Evolutionary conservation across 75 land plant genomes (phyloP).

Genomic region (Ceratopteris richardii): DNA sequence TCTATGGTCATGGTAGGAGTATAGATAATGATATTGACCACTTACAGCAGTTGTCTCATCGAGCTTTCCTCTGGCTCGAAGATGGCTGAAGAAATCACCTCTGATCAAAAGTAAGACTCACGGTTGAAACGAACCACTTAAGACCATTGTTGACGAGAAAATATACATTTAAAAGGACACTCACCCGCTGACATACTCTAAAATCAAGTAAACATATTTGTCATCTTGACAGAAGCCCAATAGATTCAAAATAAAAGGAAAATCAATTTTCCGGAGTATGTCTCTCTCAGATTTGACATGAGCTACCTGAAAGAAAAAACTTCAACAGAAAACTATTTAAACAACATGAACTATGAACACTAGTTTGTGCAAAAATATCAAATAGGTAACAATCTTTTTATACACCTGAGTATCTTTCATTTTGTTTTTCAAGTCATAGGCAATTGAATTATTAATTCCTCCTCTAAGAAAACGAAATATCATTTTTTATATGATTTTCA

Average conservation of each 20-base stretch:
- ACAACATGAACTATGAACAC: too few relatives aligned
- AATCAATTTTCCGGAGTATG: slow-evolving; percentile 26
- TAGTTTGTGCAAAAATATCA: too few relatives aligned
- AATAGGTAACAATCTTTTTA: too few relatives aligned
- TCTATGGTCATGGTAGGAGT: neutral
- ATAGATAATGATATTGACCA: neutral
- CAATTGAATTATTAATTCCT: too few relatives aligned
- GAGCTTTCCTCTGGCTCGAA: neutral
- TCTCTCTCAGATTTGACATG: slow-evolving; percentile 38
- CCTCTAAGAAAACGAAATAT: too few relatives aligned
- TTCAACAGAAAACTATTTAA: neutral
- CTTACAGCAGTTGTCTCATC: slow-evolving; percentile 4
- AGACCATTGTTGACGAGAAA: too few relatives aligned
- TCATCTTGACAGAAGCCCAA: slow-evolving; percentile 37
- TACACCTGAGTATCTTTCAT: too few relatives aligned
- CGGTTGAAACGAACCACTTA: too few relatives aligned
- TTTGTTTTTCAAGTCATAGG: too few relatives aligned
- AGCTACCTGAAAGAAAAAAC: slow-evolving; percentile 11
- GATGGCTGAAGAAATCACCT: neutral
- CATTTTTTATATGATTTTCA: too few relatives aligned
- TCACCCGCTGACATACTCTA: slow-evolving; percentile 43
- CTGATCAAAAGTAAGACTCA: neutral
- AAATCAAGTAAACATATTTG: slow-evolving; percentile 28
- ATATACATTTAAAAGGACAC: neutral
- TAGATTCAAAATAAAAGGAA: slow-evolving; percentile 36